These are phyloP conservation scores for Cudoniella acicularis DNA, from an alignment of 495 filamentous ascomycete genomes.

Conservation along the genomic window DNA sequence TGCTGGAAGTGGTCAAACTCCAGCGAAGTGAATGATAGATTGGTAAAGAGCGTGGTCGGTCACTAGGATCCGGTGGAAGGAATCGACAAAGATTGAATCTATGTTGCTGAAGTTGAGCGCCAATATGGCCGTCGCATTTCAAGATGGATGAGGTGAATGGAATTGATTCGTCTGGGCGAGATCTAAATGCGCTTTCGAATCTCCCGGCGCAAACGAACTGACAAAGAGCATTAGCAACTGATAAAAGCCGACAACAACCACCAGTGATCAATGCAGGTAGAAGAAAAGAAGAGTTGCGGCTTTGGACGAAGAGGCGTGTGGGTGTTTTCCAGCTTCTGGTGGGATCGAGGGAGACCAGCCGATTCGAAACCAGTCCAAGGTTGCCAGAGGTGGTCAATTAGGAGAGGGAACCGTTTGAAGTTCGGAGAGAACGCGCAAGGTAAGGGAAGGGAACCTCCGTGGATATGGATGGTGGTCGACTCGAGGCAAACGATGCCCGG, in stretches of 20 bases:
- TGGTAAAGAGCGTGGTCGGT: constrained; percentile 22
- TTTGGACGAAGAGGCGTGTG: neutral
- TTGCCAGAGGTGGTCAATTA: neutral
- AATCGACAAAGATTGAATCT: constrained; percentile 20
- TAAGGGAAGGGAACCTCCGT: neutral
- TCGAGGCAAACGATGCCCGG: neutral
- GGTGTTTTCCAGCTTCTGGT: neutral
- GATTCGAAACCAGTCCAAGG: neutral
- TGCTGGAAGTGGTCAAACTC: constrained; percentile 21
- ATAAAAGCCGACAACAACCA: constrained; percentile 19
- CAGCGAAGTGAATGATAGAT: constrained; percentile 10
- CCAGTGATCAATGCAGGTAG: constrained; percentile 8
- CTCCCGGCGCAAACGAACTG: neutral
- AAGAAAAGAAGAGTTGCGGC: neutral
- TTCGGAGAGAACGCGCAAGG: neutral
- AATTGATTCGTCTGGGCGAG: constrained; percentile 1
- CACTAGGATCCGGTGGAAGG: constrained; percentile 23
- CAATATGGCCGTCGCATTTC: constrained; percentile 7
- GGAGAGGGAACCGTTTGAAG: neutral
- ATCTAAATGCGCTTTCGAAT: constrained; percentile 2
- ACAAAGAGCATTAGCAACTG: constrained; percentile 14
- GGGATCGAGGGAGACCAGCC: neutral
- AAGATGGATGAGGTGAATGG: constrained; percentile 6
- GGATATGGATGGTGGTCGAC: neutral
- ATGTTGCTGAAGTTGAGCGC: constrained; percentile 2